Percentiles rank a stretch among this genome's conserved stretches.
Evolutionary conservation across 768 basidiomycete genomes (phyloP).

Genomic region (Podaxis sp.): DNA sequence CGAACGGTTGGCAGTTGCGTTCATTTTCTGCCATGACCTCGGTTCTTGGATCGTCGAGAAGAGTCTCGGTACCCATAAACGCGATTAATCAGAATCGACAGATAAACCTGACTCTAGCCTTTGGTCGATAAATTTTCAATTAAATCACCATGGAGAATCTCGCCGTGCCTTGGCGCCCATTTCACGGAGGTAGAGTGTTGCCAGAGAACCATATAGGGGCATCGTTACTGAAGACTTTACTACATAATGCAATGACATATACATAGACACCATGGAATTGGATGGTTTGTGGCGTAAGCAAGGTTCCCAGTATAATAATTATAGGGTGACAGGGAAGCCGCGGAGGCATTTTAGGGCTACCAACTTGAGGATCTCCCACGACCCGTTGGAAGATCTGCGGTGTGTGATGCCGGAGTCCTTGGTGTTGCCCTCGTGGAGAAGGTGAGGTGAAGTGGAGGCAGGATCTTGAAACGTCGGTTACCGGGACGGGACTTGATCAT

Average conservation of each 20-base stretch:
- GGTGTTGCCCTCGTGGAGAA: too few relatives aligned
- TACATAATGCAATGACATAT: neutral
- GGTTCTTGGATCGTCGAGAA: neutral
- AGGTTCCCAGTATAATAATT: neutral
- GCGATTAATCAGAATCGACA: neutral
- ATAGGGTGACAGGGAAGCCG: constrained; percentile 7
- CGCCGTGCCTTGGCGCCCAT: constrained; percentile 5
- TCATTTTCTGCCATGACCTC: neutral
- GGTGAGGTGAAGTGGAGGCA: too few relatives aligned
- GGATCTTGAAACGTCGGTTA: too few relatives aligned
- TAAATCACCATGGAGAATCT: constrained; percentile 10
- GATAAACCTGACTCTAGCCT: neutral
- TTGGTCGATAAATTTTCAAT: constrained; percentile 5
- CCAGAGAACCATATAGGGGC: neutral
- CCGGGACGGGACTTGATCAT: too few relatives aligned
- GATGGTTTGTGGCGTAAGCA: neutral
- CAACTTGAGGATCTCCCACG: neutral
- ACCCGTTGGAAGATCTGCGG: neutral
- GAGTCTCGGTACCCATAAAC: constrained; percentile 1
- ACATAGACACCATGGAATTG: neutral
- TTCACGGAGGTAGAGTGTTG: neutral
- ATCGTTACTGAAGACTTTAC: neutral
- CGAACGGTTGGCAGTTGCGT: neutral
- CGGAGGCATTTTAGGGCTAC: constrained; percentile 3
- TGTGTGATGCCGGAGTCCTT: neutral